These are phyloP conservation scores for Conticribra weissflogii DNA, from an alignment of 108 stramenopile species.

Conservation along the genomic window DNA sequence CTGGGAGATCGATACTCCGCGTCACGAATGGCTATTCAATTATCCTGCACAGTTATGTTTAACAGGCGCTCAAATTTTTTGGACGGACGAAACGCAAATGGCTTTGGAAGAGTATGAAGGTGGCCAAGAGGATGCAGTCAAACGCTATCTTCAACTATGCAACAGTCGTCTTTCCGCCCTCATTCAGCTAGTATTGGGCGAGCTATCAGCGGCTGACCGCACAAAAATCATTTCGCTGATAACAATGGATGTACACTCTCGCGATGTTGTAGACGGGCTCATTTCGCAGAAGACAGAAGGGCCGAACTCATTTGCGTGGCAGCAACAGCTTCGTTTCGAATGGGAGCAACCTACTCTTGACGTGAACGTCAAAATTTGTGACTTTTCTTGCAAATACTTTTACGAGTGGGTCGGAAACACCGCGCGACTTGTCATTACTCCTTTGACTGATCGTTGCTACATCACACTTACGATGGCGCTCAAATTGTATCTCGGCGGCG, in stretches of 20 bases:
- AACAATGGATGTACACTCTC: constrained; percentile 92
- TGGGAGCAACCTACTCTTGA: constrained; percentile 80
- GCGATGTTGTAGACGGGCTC: constrained; percentile 88
- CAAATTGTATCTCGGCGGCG: constrained; percentile 89
- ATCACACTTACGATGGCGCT: constrained; percentile 94
- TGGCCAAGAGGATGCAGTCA: constrained; percentile 91
- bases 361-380: constrained; percentile 87
- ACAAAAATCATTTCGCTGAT: constrained; percentile 92
- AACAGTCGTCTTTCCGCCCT: constrained; percentile 71
- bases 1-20: constrained; percentile 88
- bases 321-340: constrained; percentile 91
- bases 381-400: constrained; percentile 91
- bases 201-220: constrained; percentile 71
- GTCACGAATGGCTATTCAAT: constrained; percentile 89
- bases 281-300: constrained; percentile 87
- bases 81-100: constrained; percentile 92
- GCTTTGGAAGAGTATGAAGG: constrained; percentile 89
- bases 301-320: constrained; percentile 85
- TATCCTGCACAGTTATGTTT: constrained; percentile 92
- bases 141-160: constrained; percentile 80
- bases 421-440: constrained; percentile 90
- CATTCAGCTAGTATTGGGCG: constrained; percentile 84
- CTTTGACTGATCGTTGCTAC: constrained; percentile 92
- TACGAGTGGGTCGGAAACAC: constrained; percentile 95
- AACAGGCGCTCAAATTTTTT: constrained; percentile 90